Evolutionary conservation across 441 rosid species (phyloP).

Genomic region (Biscutella laevigata): DNA sequence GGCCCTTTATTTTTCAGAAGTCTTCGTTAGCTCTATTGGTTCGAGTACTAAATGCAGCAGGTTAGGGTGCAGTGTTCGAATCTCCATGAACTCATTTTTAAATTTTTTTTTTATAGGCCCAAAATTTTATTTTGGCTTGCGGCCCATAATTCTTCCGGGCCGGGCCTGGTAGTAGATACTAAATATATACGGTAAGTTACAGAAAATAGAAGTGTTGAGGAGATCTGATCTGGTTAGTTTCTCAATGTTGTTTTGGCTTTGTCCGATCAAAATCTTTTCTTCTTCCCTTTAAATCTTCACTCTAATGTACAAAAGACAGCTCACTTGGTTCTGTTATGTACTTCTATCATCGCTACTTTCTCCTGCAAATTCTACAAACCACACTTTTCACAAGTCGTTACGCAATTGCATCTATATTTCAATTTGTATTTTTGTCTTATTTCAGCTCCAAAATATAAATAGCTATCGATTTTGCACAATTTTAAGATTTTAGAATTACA

Average conservation of each 20-base stretch:
- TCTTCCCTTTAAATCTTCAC: neutral
- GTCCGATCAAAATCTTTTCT: constrained; percentile 19
- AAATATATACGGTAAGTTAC: too few relatives aligned
- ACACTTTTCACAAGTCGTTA: neutral
- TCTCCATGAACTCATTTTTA: too few relatives aligned
- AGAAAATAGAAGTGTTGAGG: neutral
- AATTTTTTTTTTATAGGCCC: too few relatives aligned
- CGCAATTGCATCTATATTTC: neutral
- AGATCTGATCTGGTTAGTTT: constrained; percentile 16
- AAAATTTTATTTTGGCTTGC: too few relatives aligned
- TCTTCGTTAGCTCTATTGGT: too few relatives aligned
- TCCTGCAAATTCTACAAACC: constrained; percentile 42
- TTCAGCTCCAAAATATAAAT: neutral
- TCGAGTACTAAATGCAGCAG: too few relatives aligned
- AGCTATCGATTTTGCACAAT: neutral
- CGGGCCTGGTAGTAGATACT: too few relatives aligned
- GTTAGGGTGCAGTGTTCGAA: too few relatives aligned
- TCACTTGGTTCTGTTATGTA: constrained; percentile 57
- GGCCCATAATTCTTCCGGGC: too few relatives aligned
- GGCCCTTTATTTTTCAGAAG: too few relatives aligned
- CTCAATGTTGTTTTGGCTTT: neutral
- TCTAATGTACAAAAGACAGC: constrained; percentile 16
- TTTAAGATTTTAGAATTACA: neutral
- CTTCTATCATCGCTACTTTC: constrained; percentile 46
- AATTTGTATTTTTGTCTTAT: neutral